Percentiles rank a stretch among this genome's conserved stretches.
Evolutionary conservation across 2,329 filamentous ascomycete genomes (phyloP).

Genomic region (Venturia aucupariae): DNA sequence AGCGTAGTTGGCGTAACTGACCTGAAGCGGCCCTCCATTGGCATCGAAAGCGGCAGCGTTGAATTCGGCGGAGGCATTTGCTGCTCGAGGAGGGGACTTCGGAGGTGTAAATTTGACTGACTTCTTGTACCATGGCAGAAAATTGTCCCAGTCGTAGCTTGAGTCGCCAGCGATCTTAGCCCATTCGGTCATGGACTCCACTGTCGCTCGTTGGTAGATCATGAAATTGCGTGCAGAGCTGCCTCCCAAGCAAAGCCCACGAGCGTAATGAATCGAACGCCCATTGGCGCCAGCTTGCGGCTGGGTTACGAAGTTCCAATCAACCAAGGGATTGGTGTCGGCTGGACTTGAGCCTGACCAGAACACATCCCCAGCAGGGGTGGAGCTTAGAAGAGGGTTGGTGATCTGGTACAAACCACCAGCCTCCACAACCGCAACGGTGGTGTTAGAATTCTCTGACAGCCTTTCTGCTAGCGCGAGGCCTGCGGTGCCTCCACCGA

Average conservation of each 20-base stretch:
- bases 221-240: constrained; percentile 14
- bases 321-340: constrained; percentile 22
- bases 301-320: constrained; percentile 23
- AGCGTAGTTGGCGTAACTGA: constrained; percentile 11
- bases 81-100: constrained; percentile 18
- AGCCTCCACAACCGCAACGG: constrained; percentile 8
- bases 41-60: constrained; percentile 15
- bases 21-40: constrained; percentile 10
- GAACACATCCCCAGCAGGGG: constrained; percentile 21
- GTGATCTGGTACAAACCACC: constrained; percentile 25
- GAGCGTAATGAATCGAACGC: constrained; percentile 20
- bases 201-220: constrained; percentile 11
- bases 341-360: constrained; percentile 15
- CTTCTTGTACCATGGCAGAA: constrained; percentile 25
- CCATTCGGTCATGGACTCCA: constrained; percentile 18
- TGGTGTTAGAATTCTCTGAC: neutral
- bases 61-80: constrained; percentile 21
- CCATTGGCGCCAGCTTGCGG: constrained; percentile 19
- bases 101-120: constrained; percentile 24
- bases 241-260: constrained; percentile 23
- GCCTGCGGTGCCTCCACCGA: constrained; percentile 4
- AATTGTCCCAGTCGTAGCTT: constrained; percentile 23
- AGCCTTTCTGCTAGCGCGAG: neutral
- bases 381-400: constrained; percentile 19
- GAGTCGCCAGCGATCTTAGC: constrained; percentile 24